phyloP scores from a whole-genome alignment of 176 grass and related monocot species.

The Rhynchospora pubera region DNA sequence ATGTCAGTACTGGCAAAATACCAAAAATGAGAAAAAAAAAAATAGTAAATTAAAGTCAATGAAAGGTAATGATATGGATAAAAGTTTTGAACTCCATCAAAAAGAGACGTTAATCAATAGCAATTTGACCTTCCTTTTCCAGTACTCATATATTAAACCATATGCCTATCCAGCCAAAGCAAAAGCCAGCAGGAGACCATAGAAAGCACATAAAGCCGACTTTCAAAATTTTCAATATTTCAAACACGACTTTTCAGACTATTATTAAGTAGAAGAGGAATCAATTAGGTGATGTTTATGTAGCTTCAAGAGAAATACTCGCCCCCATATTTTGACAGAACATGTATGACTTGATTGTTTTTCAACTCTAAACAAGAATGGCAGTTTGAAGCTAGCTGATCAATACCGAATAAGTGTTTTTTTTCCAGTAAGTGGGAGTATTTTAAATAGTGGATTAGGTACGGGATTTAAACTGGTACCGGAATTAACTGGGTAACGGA shows the following conservation, averaged over 20 bases:
- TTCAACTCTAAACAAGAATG: neutral
- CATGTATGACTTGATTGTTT: neutral
- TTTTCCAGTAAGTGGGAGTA: neutral
- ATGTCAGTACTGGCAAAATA: neutral
- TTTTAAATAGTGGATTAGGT: no score
- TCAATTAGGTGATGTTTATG: neutral
- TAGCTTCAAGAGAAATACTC: constrained; percentile 5
- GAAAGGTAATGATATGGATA: neutral
- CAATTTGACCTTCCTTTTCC: neutral
- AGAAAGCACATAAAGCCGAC: neutral
- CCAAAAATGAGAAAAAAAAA: neutral
- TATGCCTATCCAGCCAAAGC: neutral
- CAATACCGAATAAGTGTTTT: neutral
- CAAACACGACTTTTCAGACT: constrained; percentile 2
- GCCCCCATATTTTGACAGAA: neutral
- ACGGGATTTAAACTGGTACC: no score
- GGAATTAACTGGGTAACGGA: no score
- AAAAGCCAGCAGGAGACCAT: neutral
- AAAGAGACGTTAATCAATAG: neutral
- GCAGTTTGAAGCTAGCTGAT: neutral
- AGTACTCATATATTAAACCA: neutral
- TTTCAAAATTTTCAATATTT: neutral
- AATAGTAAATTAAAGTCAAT: neutral
- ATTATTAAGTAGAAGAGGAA: neutral
- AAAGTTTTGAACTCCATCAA: neutral